phyloP scores from a whole-genome alignment of 257 asterid genomes.

The Rehmannia glutinosa region DNA sequence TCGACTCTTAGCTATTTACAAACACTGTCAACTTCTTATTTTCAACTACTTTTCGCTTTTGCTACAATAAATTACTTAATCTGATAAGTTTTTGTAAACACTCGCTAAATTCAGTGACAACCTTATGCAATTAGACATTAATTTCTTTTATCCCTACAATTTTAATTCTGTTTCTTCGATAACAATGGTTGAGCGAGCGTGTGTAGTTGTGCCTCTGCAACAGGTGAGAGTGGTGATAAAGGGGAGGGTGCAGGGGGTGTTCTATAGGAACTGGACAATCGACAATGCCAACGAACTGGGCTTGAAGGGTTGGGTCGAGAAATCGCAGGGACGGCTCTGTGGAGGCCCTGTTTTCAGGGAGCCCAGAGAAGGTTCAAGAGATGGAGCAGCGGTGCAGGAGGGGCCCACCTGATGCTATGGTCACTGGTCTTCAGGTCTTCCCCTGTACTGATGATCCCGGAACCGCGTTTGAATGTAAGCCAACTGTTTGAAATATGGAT shows the following conservation, averaged over 20 bases:
- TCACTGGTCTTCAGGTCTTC: constrained; percentile 59
- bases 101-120: not conserved
- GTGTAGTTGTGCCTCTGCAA: too few relatives aligned
- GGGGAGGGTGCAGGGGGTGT: constrained; percentile 93
- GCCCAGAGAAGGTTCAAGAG: constrained; percentile 64
- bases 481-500: constrained; percentile 49
- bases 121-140: not conserved
- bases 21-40: too few relatives aligned
- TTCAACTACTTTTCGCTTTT: too few relatives aligned
- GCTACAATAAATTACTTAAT: too few relatives aligned
- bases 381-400: constrained; percentile 97
- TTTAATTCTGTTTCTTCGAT: not conserved
- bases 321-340: constrained; percentile 85
- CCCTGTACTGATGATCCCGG: constrained; percentile 77
- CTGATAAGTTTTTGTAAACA: not conserved
- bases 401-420: constrained; percentile 84
- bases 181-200: too few relatives aligned
- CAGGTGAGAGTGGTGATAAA: constrained; percentile 74
- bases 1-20: too few relatives aligned
- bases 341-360: constrained; percentile 84
- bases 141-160: not conserved
- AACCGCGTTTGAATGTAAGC: constrained; percentile 54
- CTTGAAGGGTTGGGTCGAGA: constrained; percentile 92
- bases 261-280: constrained; percentile 82
- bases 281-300: constrained; percentile 76